Percentiles rank a stretch among this genome's conserved stretches.
phyloP scores from a whole-genome alignment of 106 monocot species.

The Dioscorea alata region DNA sequence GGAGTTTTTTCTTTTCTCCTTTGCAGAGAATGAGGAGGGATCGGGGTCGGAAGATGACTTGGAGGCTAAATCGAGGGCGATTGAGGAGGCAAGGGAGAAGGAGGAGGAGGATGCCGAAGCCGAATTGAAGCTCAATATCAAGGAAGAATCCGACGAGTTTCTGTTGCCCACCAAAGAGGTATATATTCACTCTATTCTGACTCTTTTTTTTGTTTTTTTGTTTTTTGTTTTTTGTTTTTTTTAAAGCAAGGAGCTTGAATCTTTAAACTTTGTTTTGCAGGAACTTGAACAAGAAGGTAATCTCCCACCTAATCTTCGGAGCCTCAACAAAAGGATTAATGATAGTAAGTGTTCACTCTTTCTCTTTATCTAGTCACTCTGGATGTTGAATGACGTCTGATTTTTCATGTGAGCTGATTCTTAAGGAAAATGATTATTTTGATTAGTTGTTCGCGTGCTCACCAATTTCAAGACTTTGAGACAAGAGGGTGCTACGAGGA shows the following conservation, averaged over 20 bases:
- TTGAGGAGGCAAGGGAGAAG: slow-evolving; percentile 56
- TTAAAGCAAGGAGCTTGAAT: not conserved
- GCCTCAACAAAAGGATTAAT: slow-evolving; percentile 64
- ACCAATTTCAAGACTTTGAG: slow-evolving; percentile 72
- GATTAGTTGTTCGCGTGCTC: slow-evolving; percentile 68
- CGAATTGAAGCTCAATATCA: slow-evolving; percentile 73
- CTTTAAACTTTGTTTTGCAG: slow-evolving; percentile 14
- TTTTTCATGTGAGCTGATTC: not conserved
- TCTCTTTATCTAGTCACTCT: not conserved
- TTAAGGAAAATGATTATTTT: not conserved
- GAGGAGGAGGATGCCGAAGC: slow-evolving; percentile 58
- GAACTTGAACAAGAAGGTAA: slow-evolving; percentile 76
- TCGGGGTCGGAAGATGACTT: slow-evolving; percentile 67
- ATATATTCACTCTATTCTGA: not conserved
- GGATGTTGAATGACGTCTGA: not conserved
- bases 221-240: not conserved
- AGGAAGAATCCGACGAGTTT: slow-evolving; percentile 84
- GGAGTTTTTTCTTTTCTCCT: not conserved
- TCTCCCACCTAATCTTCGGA: slow-evolving; percentile 60
- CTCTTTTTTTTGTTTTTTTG: not conserved
- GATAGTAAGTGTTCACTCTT: slow-evolving; percentile 49
- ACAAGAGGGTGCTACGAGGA: slow-evolving; percentile 61
- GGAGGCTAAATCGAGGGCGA: slow-evolving; percentile 58
- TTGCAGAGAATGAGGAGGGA: slow-evolving; percentile 24
- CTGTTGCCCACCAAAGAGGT: slow-evolving; percentile 88